Base-by-base conservation (phyloP, 768 basidiomycete genomes). In the Boletus vinaceobasis region DNA sequence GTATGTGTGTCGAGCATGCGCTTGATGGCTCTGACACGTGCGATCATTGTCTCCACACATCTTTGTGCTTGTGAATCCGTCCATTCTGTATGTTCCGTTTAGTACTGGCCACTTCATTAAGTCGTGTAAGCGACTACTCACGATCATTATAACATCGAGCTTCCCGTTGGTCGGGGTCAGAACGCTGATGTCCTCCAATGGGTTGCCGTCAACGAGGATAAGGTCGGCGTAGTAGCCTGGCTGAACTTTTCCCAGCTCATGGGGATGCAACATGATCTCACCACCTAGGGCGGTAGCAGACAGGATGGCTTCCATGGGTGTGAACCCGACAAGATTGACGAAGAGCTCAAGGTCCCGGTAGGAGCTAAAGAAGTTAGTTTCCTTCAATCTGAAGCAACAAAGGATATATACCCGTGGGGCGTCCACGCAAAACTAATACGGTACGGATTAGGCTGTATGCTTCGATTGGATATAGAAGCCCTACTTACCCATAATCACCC, bases 171-270 rank as follows among this genome's bases (percentile, higher is more conserved):
- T 60, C 55, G 65, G 55, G 5, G 70, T 71, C 39, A 74, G 49
- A 11, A 74, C 52, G 5, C 58, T 53, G 49, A 73, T 73, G 50
- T 74, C 70, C 14, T 74, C 65, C 17, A 73, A 59, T 5, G 72
- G 73, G 50, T 74, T 64, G 2, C 73, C 72, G 48, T 71, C 63
- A 2, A 74, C 68, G 14, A 74, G 68, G 31, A 74, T 58, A 31
- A 74, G 61, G 45, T 74, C 73, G 5, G 73, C 72, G 19, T 68
- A 74, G 55, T 67, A 74, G 10, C 73, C 73, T 1, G 72, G 70
- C 17, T 66, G 63, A 39, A 74, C 65, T 47, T 73, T 73, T 2
- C 72, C 73, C 6, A 74, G 59, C n/a, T 73, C 72, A 19, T 73
- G 46, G 1, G 72, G 70, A 45, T 67, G 73, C 43, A 66, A 26